Base-by-base conservation (phyloP, 148 eudicot species). In the Limonium bicolor region DNA sequence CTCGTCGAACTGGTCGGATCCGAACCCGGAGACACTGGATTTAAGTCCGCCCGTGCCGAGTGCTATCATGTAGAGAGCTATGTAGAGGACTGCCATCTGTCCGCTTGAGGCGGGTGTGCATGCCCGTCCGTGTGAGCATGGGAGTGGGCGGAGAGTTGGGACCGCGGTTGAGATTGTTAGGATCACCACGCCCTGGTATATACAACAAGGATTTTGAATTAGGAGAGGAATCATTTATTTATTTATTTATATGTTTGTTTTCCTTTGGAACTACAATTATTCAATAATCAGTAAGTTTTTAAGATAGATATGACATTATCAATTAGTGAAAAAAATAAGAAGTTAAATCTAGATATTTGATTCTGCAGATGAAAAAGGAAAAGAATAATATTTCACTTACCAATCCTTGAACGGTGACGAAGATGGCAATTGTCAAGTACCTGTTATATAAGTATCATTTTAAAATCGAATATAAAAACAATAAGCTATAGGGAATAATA, bases 11-110 rank as follows among this genome's bases (percentile, higher is more conserved):
- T 86, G 96, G 51, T 86, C 96, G 2, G 94, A 86, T 7, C 96
- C 96, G 50, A 86, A 82, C 0, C 96, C 96, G 1, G 94, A 82
- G 9, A 86, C 96, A 26, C 96, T 78, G 2, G 96, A 86, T 41
- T 86, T 86, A 0, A 82, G 67, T 6, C 96, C 96, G 1, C 96
- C 96, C 9, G 96, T 86, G 8, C 96, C 96, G 0, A 86, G 64
- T 31, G 96, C 96, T 0, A 78, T 86, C 14, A 77, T 61, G 62
- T 86, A 86, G n/a, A 86, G 77, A 1, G 88, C 94, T 10, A 61
- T 11, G 43, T 73, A 72, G 15, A 86, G 79, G 37, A 78, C 74
- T 12, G 56, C 61, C 0, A 77, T 67, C 12, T 86, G 93, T 2
- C 56, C 68, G 11, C 40, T 48, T 5, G 45, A 69, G 2, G 92